Percentiles rank a stretch among this genome's conserved stretches.
Evolutionary conservation across 495 filamentous ascomycete genomes (phyloP).

Genomic region (Cladorrhinum samala): DNA sequence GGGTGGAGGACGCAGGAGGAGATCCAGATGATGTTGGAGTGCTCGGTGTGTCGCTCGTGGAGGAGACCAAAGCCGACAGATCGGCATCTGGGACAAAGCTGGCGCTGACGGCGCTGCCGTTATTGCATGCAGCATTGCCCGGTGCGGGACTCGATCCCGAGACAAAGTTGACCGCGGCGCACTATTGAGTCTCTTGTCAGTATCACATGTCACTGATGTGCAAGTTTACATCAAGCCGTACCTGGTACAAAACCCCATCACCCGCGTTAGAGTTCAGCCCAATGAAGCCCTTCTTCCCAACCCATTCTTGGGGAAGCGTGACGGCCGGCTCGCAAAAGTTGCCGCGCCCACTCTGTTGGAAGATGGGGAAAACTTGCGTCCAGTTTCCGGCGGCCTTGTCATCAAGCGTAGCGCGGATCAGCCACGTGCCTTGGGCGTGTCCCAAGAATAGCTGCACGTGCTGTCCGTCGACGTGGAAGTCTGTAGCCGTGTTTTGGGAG

Average conservation of each 20-base stretch:
- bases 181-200: slow-evolving; percentile 29
- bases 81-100: slow-evolving; percentile 29
- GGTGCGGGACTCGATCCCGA: slow-evolving; percentile 24
- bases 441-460: slow-evolving; percentile 31
- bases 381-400: slow-evolving; percentile 38
- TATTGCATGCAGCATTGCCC: slow-evolving; percentile 31
- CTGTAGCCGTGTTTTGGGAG: slow-evolving; percentile 25
- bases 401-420: slow-evolving; percentile 47
- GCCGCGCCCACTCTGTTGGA: slow-evolving; percentile 41
- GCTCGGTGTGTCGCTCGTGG: slow-evolving; percentile 2
- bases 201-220: not conserved
- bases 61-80: slow-evolving; percentile 26
- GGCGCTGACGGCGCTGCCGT: slow-evolving; percentile 34
- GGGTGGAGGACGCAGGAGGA: slow-evolving; percentile 13
- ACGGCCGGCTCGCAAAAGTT: slow-evolving; percentile 38
- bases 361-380: slow-evolving; percentile 41
- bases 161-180: slow-evolving; percentile 47
- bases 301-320: slow-evolving; percentile 35
- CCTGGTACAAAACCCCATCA: slow-evolving; percentile 49
- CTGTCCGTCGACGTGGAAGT: slow-evolving; percentile 50
- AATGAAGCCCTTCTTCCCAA: slow-evolving; percentile 45
- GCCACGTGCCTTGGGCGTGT: slow-evolving; percentile 42
- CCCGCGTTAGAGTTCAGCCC: slow-evolving; percentile 34
- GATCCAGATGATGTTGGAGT: not conserved
- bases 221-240: slow-evolving; percentile 17